Conservation (phyloP, 331 rosid species). For the Malus hybrid region DNA sequence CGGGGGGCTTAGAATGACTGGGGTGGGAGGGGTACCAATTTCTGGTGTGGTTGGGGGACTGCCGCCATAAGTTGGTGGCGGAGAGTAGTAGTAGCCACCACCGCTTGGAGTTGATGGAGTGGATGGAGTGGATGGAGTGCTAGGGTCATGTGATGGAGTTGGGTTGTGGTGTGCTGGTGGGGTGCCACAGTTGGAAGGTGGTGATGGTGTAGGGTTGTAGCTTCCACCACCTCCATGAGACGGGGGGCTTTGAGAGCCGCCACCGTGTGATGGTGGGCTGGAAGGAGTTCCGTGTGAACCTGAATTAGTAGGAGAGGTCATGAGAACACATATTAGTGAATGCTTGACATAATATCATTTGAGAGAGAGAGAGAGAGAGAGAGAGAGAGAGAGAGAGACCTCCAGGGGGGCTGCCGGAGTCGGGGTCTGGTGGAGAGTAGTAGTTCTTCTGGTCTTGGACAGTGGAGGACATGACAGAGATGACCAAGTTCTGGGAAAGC, state of each 20-base stretch:
- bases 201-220: slow-evolving; percentile 32
- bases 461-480: slow-evolving; percentile 39
- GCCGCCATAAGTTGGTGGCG: slow-evolving; percentile 33
- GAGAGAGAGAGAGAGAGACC: slow-evolving; percentile 25
- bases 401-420: slow-evolving; percentile 40
- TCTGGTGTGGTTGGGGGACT: slow-evolving; percentile 32
- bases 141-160: slow-evolving; percentile 12
- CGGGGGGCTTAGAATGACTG: slow-evolving; percentile 26
- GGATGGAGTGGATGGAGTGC: slow-evolving; percentile 33
- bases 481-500: slow-evolving; percentile 53
- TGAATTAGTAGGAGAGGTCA: neutral
- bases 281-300: slow-evolving; percentile 32
- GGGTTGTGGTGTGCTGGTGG: neutral
- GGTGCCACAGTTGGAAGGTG: slow-evolving; percentile 9
- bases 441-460: slow-evolving; percentile 53
- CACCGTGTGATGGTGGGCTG: slow-evolving; percentile 33
- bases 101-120: slow-evolving; percentile 45
- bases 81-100: slow-evolving; percentile 54
- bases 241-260: slow-evolving; percentile 36
- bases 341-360: too few species aligned
- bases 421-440: slow-evolving; percentile 55
- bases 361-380: neutral
- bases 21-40: slow-evolving; percentile 32
- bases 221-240: slow-evolving; percentile 38
- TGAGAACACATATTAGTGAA: neutral